These are phyloP conservation scores for Colletotrichum somersetense DNA, from an alignment of 2,329 filamentous ascomycete species.

Conservation along the genomic window DNA sequence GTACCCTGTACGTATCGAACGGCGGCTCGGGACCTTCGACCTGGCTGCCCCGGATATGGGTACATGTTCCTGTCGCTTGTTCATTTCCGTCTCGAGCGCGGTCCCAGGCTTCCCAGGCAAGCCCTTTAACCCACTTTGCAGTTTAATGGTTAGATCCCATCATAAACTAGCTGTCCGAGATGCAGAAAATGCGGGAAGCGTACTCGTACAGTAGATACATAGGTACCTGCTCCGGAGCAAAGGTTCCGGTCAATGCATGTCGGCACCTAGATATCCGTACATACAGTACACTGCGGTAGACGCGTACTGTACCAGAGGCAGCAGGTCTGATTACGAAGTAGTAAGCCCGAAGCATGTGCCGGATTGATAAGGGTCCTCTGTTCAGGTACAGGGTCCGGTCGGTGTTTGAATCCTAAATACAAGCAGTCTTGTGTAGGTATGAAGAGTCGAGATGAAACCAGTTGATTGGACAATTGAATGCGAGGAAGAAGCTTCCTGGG, in stretches of 20 bases:
- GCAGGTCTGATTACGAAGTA: background rate
- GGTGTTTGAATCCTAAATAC: background rate
- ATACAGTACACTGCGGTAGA: too few species aligned
- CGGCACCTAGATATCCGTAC: too few species aligned
- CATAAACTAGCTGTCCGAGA: background rate
- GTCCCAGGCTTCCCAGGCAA: background rate
- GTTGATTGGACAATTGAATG: slow-evolving; percentile 1
- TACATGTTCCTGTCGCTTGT: background rate
- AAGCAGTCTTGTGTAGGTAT: background rate
- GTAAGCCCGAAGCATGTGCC: background rate
- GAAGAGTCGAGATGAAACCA: background rate
- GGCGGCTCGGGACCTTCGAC: slow-evolving; percentile 12
- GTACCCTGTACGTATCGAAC: background rate
- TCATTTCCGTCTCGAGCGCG: slow-evolving; percentile 3
- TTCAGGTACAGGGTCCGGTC: slow-evolving; percentile 21
- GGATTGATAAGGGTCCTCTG: slow-evolving; percentile 16
- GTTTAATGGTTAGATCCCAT: slow-evolving; percentile 8
- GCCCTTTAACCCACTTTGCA: background rate
- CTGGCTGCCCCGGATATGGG: background rate
- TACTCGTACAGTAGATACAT: background rate
- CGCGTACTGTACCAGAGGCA: background rate
- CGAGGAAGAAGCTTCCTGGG: slow-evolving; percentile 2
- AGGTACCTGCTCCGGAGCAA: slow-evolving; percentile 20
- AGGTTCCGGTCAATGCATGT: slow-evolving; percentile 29
- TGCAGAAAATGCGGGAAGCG: background rate